These are phyloP conservation scores for Suillus subalutaceus DNA, from an alignment of 768 basidiomycete genomes.

Conservation along the genomic window DNA sequence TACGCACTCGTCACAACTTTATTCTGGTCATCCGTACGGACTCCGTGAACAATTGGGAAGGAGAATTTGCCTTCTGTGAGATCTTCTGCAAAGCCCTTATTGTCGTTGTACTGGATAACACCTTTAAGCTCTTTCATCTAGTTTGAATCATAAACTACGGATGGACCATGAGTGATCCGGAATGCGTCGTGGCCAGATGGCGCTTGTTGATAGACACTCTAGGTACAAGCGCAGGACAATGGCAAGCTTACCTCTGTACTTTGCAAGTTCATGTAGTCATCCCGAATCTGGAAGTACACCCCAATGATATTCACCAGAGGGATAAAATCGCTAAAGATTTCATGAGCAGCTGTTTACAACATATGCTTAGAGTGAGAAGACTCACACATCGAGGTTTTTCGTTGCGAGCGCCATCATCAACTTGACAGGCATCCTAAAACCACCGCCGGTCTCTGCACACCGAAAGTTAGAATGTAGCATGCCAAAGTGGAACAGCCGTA, in stretches of 20 bases:
- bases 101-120: constrained; percentile 56
- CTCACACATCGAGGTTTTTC: constrained; percentile 60
- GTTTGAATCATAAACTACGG: neutral
- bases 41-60: constrained; percentile 76
- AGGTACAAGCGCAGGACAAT: neutral
- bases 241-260: constrained; percentile 68
- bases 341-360: neutral
- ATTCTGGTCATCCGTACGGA: constrained; percentile 77
- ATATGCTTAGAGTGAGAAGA: neutral
- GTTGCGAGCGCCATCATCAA: constrained; percentile 93
- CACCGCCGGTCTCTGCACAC: constrained; percentile 85
- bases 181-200: constrained; percentile 25
- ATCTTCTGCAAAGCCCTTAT: constrained; percentile 73
- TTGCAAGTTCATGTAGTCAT: constrained; percentile 95
- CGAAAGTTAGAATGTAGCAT: constrained; percentile 13
- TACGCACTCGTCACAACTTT: constrained; percentile 80
- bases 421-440: constrained; percentile 90
- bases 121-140: constrained; percentile 19
- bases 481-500: constrained; percentile 36
- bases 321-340: constrained; percentile 71
- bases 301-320: constrained; percentile 93
- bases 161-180: constrained; percentile 53
- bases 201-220: constrained; percentile 44
- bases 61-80: constrained; percentile 82
- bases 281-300: constrained; percentile 95